Evolutionary conservation across 225 moss, liverwort and hornwort species (phyloP).

Genomic region (Antitrichia curtipendula): DNA sequence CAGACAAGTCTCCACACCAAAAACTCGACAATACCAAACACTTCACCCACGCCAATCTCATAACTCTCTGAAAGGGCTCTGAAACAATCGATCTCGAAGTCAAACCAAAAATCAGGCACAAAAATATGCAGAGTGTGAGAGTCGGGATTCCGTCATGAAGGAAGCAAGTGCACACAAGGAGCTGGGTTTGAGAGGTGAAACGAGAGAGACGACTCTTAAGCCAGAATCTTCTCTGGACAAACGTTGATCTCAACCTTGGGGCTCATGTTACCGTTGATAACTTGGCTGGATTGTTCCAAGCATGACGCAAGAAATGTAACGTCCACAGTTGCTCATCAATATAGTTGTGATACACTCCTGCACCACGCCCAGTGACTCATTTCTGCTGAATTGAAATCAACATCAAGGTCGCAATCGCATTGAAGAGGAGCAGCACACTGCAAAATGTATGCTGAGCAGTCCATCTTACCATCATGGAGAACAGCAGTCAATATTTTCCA

Average conservation of each 20-base stretch:
- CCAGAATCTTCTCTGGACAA: not conserved
- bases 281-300: not conserved
- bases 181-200: not conserved
- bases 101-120: not conserved
- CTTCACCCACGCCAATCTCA: not conserved
- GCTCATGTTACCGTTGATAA: not conserved
- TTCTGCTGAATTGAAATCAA: not conserved
- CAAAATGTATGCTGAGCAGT: not conserved
- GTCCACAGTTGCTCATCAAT: not conserved
- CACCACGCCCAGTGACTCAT: not conserved
- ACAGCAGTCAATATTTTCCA: not conserved
- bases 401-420: not conserved
- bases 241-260: not conserved
- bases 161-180: not conserved
- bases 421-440: not conserved
- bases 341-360: not conserved
- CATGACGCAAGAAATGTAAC: not conserved
- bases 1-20: not conserved
- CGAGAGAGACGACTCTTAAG: not conserved
- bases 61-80: not conserved
- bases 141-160: not conserved
- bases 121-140: not conserved
- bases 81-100: not conserved
- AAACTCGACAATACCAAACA: not conserved
- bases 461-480: not conserved